These are phyloP conservation scores for Candida anutae DNA, from an alignment of 1,139 yeast genomes.

Conservation along the genomic window DNA sequence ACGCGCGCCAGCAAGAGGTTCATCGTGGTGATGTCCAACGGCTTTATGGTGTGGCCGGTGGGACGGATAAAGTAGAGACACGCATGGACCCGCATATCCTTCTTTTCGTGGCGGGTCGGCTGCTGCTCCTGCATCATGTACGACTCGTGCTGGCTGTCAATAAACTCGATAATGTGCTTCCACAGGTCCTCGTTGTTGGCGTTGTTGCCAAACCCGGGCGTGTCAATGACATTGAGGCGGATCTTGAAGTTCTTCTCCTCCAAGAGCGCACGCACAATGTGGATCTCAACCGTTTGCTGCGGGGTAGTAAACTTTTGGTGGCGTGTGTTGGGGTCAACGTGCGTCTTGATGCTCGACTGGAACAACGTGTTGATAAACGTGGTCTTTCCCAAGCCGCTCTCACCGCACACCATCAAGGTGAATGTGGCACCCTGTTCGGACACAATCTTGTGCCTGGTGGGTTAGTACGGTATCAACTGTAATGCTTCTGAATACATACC, in stretches of 20 bases:
- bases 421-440: constrained; percentile 84
- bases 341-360: constrained; percentile 60
- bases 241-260: constrained; percentile 89
- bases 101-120: constrained; percentile 61
- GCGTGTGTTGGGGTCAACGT: constrained; percentile 58
- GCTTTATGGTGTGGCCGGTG: constrained; percentile 90
- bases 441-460: constrained; percentile 67
- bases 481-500: constrained; percentile 37
- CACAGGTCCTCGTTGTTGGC: constrained; percentile 89
- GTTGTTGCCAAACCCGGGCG: constrained; percentile 97
- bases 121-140: constrained; percentile 96
- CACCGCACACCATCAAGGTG: constrained; percentile 94
- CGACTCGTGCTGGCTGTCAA: constrained; percentile 94
- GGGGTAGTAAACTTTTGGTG: constrained; percentile 56
- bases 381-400: constrained; percentile 89
- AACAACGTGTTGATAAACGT: constrained; percentile 91
- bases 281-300: constrained; percentile 86
- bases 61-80: constrained; percentile 94
- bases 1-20: constrained; percentile 81
- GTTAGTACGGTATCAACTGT: constrained; percentile 10
- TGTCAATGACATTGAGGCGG: constrained; percentile 83
- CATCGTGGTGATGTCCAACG: constrained; percentile 92
- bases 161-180: constrained; percentile 88
- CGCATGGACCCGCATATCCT: constrained; percentile 91
- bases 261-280: constrained; percentile 79